phyloP scores from a whole-genome alignment of 228 moss, liverwort and hornwort species.

The Sphagnum fallax region DNA sequence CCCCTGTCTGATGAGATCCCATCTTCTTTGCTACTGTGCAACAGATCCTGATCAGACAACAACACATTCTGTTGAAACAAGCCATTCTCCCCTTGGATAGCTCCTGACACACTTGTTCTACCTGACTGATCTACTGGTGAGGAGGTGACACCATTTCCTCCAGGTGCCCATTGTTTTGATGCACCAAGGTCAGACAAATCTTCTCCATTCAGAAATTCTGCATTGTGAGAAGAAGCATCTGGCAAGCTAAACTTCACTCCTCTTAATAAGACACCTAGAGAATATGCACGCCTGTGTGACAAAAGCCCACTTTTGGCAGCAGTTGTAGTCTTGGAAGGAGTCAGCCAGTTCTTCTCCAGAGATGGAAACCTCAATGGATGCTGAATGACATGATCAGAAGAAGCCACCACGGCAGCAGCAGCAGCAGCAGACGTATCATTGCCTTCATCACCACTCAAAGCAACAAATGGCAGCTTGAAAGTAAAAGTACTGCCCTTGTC shows the following conservation, averaged over 20 bases:
- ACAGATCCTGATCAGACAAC: not conserved
- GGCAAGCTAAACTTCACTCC: conserved; percentile 38
- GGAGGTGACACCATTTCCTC: too few species aligned
- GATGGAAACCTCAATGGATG: conserved; percentile 13
- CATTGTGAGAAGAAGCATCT: not conserved
- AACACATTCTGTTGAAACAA: not conserved
- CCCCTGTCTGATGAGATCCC: too few species aligned
- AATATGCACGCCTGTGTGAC: conserved; percentile 42
- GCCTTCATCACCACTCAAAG: too few species aligned
- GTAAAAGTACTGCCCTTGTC: conserved; percentile 42
- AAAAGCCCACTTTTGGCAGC: conserved; percentile 21
- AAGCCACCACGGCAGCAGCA: not conserved
- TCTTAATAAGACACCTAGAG: conserved; percentile 45
- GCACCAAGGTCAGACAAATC: too few species aligned
- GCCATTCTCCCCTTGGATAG: not conserved
- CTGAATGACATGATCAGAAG: conserved; percentile 1
- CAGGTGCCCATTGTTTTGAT: too few species aligned
- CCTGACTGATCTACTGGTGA: too few species aligned
- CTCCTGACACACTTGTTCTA: not conserved
- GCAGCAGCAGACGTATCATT: not conserved
- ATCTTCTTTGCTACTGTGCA: not conserved
- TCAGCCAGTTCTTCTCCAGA: not conserved
- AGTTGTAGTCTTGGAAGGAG: conserved; percentile 4
- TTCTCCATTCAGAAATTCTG: too few species aligned
- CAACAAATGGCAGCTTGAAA: conserved; percentile 38